Percentiles rank a stretch among this genome's conserved stretches.
phyloP scores from a whole-genome alignment of 2,329 filamentous ascomycete species.

The Beauveria asiatica region DNA sequence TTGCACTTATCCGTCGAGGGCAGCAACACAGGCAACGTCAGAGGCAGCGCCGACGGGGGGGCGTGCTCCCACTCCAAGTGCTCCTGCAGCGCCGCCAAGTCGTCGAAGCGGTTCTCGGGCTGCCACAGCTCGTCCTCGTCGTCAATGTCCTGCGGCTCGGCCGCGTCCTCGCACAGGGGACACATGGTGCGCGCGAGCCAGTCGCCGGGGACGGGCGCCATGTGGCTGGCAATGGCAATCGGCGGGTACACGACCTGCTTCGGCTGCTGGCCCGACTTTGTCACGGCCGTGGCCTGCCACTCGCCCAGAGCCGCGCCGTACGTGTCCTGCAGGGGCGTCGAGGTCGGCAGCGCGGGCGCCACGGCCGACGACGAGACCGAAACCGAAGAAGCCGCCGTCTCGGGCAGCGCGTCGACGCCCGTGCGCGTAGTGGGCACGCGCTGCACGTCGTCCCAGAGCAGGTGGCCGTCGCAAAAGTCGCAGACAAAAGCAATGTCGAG shows the following conservation, averaged over 20 bases:
- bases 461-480: constrained; percentile 53
- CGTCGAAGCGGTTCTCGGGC: constrained; percentile 42
- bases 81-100: constrained; percentile 40
- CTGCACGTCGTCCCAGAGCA: constrained; percentile 49
- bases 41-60: constrained; percentile 29
- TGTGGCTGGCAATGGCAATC: constrained; percentile 49
- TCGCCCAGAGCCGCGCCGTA: constrained; percentile 27
- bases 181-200: constrained; percentile 46
- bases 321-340: constrained; percentile 15
- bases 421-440: constrained; percentile 40
- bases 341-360: constrained; percentile 17
- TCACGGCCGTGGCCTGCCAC: constrained; percentile 44
- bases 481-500: constrained; percentile 49
- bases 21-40: constrained; percentile 24
- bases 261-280: constrained; percentile 30
- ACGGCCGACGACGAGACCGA: constrained; percentile 15
- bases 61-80: constrained; percentile 51
- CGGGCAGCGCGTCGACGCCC: constrained; percentile 19
- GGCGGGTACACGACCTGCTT: constrained; percentile 49
- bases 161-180: constrained; percentile 47
- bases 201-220: constrained; percentile 39
- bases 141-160: constrained; percentile 31
- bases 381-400: constrained; percentile 7
- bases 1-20: constrained; percentile 32
- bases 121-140: constrained; percentile 42